These are phyloP conservation scores for Sabuloglossum arenarium DNA, from an alignment of 495 filamentous ascomycete species.

Conservation along the genomic window DNA sequence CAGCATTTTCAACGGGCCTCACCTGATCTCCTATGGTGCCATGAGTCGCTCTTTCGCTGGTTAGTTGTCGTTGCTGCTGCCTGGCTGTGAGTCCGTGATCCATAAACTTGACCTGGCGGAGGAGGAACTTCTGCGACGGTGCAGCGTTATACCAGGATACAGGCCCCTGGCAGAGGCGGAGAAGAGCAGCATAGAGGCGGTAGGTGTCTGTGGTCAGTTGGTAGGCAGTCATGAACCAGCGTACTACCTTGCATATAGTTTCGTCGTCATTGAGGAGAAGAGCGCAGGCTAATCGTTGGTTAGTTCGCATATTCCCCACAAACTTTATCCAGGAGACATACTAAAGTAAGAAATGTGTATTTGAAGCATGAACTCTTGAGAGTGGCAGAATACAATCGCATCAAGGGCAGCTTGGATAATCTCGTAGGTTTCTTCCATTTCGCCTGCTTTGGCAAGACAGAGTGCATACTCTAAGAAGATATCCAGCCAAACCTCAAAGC, in stretches of 20 bases:
- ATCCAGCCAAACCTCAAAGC: slow-evolving; percentile 68
- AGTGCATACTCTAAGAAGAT: slow-evolving; percentile 79
- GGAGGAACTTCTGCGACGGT: slow-evolving; percentile 64
- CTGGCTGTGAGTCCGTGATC: slow-evolving; percentile 35
- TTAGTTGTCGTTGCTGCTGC: slow-evolving; percentile 14
- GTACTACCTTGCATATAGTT: slow-evolving; percentile 38
- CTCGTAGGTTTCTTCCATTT: slow-evolving; percentile 50
- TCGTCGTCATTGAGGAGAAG: slow-evolving; percentile 62
- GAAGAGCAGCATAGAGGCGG: slow-evolving; percentile 54
- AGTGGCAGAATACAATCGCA: slow-evolving; percentile 58
- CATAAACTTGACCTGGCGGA: slow-evolving; percentile 79
- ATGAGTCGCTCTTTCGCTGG: slow-evolving; percentile 24
- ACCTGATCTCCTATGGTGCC: slow-evolving; percentile 27
- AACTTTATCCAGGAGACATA: slow-evolving; percentile 17
- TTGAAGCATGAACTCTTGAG: slow-evolving; percentile 39
- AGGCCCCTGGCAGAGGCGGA: slow-evolving; percentile 35
- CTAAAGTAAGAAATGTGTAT: slow-evolving; percentile 68
- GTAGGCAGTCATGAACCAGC: slow-evolving; percentile 74
- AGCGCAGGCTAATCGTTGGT: slow-evolving; percentile 40
- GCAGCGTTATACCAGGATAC: slow-evolving; percentile 31
- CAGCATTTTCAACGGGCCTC: slow-evolving; percentile 23
- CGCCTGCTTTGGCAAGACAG: slow-evolving; percentile 35
- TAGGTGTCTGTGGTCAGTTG: slow-evolving; percentile 71
- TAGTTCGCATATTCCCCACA: background rate
- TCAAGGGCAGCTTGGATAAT: slow-evolving; percentile 50